These are phyloP conservation scores for Dionaea muscipula DNA, from an alignment of 179 eudicot species.

Conservation along the genomic window DNA sequence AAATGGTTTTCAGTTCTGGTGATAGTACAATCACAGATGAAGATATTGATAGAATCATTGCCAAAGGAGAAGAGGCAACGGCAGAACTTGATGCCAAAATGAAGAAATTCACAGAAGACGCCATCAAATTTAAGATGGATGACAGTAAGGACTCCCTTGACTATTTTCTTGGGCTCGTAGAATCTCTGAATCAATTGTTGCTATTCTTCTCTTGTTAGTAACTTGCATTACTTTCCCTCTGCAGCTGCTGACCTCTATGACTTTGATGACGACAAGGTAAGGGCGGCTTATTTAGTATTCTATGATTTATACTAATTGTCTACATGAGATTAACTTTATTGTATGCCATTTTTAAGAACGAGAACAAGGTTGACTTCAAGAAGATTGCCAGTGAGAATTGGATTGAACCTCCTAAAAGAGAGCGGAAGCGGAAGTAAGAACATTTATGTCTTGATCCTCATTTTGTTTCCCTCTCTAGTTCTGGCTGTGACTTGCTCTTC, in stretches of 20 bases:
- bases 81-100: constrained; percentile 99
- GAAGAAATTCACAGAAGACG: constrained; percentile 98
- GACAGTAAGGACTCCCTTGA: constrained; percentile 48
- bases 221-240: constrained; percentile 11
- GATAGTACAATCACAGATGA: constrained; percentile 98
- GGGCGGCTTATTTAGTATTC: not conserved
- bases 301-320: not conserved
- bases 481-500: constrained; percentile 5
- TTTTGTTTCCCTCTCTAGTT: not conserved
- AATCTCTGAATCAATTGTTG: not conserved
- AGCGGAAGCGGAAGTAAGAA: constrained; percentile 91
- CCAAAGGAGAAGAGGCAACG: constrained; percentile 98
- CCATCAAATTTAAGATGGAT: constrained; percentile 93
- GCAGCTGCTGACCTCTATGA: constrained; percentile 91
- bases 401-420: constrained; percentile 93
- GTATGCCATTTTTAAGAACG: constrained; percentile 41
- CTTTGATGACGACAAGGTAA: constrained; percentile 87
- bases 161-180: not conserved
- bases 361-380: constrained; percentile 79
- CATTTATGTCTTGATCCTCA: constrained; percentile 1
- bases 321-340: not conserved
- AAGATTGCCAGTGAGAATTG: constrained; percentile 84
- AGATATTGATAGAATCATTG: constrained; percentile 90
- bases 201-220: not conserved
- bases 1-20: constrained; percentile 96